Evolutionary conservation across 192 early-diverging fungal species (phyloP).

Genomic region (Coemansia sp.): DNA sequence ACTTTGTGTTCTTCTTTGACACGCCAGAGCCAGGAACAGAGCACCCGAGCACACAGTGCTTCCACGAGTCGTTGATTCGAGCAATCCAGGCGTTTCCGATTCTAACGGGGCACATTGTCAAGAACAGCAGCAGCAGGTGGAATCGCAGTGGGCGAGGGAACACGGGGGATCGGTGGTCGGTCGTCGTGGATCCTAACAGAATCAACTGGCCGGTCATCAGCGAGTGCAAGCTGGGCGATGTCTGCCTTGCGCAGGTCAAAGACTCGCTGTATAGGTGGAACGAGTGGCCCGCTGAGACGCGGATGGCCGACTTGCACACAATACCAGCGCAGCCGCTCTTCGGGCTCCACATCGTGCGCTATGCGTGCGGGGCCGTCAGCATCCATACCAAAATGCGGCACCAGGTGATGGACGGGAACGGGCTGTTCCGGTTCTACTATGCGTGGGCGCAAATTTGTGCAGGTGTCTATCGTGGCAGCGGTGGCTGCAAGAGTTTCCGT

Average conservation of each 20-base stretch:
- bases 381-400: conserved; percentile 42
- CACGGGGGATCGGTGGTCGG: conserved; percentile 2
- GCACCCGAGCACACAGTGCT: background rate
- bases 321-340: conserved; percentile 17
- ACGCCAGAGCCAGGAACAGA: conserved; percentile 8
- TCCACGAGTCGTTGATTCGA: conserved; percentile 16
- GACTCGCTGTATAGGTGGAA: conserved; percentile 15
- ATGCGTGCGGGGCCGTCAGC: conserved; percentile 35
- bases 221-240: conserved; percentile 1
- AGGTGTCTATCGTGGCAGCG: background rate
- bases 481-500: background rate
- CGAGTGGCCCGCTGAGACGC: conserved; percentile 20
- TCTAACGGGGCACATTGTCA: conserved; percentile 15
- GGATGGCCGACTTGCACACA: conserved; percentile 10
- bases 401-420: conserved; percentile 33
- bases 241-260: conserved; percentile 4
- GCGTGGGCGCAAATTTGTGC: conserved; percentile 23
- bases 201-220: conserved; percentile 41
- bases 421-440: conserved; percentile 26
- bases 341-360: conserved; percentile 29
- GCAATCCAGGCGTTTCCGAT: conserved; percentile 29
- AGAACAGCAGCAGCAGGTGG: background rate
- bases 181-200: conserved; percentile 22
- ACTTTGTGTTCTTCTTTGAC: conserved; percentile 37
- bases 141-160: background rate